phyloP scores from a whole-genome alignment of 768 basidiomycete species.

The Lentinula lateritia region DNA sequence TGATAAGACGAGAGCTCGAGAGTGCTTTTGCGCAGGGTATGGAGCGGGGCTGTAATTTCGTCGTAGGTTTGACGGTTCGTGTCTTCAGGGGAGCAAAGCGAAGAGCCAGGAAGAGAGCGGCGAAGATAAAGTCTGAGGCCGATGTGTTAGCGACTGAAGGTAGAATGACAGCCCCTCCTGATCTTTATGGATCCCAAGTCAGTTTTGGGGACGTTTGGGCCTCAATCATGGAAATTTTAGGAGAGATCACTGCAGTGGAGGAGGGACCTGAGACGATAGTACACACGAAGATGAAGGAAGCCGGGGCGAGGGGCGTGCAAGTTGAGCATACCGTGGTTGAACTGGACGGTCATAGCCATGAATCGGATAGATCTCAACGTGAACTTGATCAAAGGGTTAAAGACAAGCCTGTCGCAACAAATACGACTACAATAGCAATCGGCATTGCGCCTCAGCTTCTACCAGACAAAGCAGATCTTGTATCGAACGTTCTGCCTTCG shows the following conservation, averaged over 20 bases:
- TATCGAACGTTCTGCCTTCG: background rate
- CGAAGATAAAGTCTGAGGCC: background rate
- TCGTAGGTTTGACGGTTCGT: background rate
- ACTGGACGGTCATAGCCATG: background rate
- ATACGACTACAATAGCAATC: background rate
- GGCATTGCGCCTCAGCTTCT: background rate
- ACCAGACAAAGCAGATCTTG: background rate
- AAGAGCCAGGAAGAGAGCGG: background rate
- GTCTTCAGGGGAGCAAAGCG: background rate
- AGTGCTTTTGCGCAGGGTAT: background rate
- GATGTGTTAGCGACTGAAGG: background rate
- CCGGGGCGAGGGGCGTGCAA: background rate
- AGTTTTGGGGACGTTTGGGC: background rate
- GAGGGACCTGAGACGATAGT: background rate
- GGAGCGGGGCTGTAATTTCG: background rate
- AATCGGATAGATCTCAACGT: no score
- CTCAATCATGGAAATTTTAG: background rate
- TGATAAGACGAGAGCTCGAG: background rate
- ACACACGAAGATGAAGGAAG: background rate
- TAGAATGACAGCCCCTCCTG: background rate
- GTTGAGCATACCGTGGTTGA: background rate
- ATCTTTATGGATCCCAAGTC: background rate
- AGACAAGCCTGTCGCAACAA: background rate
- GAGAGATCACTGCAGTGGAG: background rate
- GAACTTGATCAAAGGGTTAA: background rate